Percentiles rank a stretch among this genome's conserved stretches.
Conservation (phyloP, 1,284 basidiomycete genomes). For the Flammula alnicola region DNA sequence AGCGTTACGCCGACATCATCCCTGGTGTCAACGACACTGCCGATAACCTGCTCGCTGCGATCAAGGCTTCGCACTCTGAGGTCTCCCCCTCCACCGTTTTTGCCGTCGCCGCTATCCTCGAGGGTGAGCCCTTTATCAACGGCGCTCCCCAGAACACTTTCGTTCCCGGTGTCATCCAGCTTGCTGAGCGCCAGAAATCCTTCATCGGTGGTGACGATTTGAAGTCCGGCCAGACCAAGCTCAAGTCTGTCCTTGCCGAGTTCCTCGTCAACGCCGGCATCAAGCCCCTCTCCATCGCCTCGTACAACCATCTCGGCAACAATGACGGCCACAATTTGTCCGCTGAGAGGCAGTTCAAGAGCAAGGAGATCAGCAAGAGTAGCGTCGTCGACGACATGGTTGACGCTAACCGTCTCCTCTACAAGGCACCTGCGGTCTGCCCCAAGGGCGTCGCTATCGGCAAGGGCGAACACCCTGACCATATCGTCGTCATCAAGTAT, state of each 20-base stretch:
- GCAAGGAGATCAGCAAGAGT: conserved; percentile 98
- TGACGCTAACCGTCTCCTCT: conserved; percentile 87
- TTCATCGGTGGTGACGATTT: conserved; percentile 99
- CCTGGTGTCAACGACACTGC: conserved; percentile 96
- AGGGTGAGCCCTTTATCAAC: conserved; percentile 95
- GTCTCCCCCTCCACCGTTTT: conserved; percentile 96
- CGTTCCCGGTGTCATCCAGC: conserved; percentile 92
- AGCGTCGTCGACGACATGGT: conserved; percentile 99
- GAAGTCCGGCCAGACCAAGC: conserved; percentile 94
- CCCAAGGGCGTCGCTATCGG: conserved; percentile 66
- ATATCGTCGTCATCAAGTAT: conserved; percentile 96
- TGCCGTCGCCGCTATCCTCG: conserved; percentile 94
- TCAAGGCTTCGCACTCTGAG: conserved; percentile 88
- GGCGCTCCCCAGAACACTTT: conserved; percentile 99
- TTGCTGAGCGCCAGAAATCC: conserved; percentile 87
- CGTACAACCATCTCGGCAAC: conserved; percentile 99
- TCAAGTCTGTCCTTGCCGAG: conserved; percentile 95
- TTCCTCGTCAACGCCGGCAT: conserved; percentile 99
- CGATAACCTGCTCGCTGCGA: conserved; percentile 83
- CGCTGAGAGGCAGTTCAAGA: conserved; percentile 94
- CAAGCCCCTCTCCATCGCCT: conserved; percentile 96
- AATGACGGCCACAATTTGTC: conserved; percentile 96
- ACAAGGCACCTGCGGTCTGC: conserved; percentile 74
- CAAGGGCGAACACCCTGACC: conserved; percentile 96
- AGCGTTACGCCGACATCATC: conserved; percentile 96